Conservation (phyloP, 306 rosid species). For the Prunus padus region DNA sequence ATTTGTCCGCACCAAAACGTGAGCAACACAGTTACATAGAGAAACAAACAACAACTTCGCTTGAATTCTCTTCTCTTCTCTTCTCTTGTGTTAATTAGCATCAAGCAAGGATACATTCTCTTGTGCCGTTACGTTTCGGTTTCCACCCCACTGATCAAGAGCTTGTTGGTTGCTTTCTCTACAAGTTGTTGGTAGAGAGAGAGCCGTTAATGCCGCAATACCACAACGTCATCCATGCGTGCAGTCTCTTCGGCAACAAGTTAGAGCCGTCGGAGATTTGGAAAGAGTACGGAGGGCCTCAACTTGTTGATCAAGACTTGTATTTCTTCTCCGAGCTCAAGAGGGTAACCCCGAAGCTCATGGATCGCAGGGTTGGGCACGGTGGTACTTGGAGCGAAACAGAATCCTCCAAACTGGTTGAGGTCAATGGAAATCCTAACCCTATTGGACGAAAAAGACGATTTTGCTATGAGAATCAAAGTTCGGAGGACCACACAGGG, state of each 20-base stretch:
- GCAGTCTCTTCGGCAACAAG: not conserved
- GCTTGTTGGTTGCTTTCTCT: too few relatives aligned
- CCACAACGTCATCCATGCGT: not conserved
- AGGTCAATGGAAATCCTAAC: not conserved
- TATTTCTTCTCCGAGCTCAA: not conserved
- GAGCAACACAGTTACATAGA: too few relatives aligned
- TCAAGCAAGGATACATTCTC: too few relatives aligned
- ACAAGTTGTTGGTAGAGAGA: too few relatives aligned
- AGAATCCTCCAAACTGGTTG: not conserved
- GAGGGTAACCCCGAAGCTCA: not conserved
- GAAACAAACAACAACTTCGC: too few relatives aligned
- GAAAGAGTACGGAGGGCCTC: not conserved
- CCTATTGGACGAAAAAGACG: not conserved
- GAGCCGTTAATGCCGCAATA: not conserved
- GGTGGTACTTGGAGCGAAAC: not conserved
- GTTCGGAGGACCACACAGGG: not conserved
- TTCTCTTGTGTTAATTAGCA: too few relatives aligned
- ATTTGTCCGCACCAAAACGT: too few relatives aligned
- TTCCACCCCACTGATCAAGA: too few relatives aligned
- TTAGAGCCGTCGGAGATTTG: not conserved
- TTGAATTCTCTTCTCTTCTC: too few relatives aligned
- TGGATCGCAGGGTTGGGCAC: not conserved
- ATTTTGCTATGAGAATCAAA: too few relatives aligned
- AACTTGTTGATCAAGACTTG: not conserved
- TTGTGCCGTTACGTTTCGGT: too few relatives aligned